These are phyloP conservation scores for Phanerochaete carnosa DNA, from an alignment of 768 basidiomycete species.

Conservation along the genomic window DNA sequence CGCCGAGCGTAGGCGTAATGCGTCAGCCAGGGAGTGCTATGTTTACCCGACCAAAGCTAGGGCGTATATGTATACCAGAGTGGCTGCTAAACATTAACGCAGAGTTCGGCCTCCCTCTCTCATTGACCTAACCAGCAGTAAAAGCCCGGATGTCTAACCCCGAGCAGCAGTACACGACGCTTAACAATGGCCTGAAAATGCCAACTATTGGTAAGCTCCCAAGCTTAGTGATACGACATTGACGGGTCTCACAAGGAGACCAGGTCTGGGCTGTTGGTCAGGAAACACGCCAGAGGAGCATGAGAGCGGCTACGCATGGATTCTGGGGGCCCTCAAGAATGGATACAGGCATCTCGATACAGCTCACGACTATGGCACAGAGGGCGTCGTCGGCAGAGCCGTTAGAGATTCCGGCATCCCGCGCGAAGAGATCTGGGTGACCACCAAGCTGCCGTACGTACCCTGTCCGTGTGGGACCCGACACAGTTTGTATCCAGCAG, in stretches of 20 bases:
- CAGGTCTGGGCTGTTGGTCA: slow-evolving; percentile 40
- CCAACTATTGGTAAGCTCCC: slow-evolving; percentile 36
- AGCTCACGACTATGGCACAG: slow-evolving; percentile 28
- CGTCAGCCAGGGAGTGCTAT: no score
- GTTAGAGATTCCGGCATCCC: slow-evolving; percentile 50
- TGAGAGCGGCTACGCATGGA: slow-evolving; percentile 34
- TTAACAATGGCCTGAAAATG: slow-evolving; percentile 41
- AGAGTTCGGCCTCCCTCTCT: not conserved
- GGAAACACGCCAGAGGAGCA: slow-evolving; percentile 33
- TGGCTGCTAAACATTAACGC: not conserved
- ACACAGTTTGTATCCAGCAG: not conserved
- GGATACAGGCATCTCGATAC: slow-evolving; percentile 30
- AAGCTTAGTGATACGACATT: not conserved
- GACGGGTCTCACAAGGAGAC: not conserved
- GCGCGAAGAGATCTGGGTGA: slow-evolving; percentile 66
- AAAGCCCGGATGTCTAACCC: not conserved
- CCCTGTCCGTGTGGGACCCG: no score
- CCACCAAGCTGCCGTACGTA: slow-evolving; percentile 44
- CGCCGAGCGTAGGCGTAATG: no score
- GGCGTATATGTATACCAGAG: not conserved
- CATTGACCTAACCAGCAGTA: not conserved
- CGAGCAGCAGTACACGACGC: slow-evolving; percentile 20
- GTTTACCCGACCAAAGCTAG: no score
- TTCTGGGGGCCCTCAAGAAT: slow-evolving; percentile 38
- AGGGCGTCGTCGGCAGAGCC: slow-evolving; percentile 20